A percentile compares a stretch with the other conserved stretches of the same genome.
Evolutionary conservation across 1,139 yeast species (phyloP).

Genomic region (Fermentozyma sake): DNA sequence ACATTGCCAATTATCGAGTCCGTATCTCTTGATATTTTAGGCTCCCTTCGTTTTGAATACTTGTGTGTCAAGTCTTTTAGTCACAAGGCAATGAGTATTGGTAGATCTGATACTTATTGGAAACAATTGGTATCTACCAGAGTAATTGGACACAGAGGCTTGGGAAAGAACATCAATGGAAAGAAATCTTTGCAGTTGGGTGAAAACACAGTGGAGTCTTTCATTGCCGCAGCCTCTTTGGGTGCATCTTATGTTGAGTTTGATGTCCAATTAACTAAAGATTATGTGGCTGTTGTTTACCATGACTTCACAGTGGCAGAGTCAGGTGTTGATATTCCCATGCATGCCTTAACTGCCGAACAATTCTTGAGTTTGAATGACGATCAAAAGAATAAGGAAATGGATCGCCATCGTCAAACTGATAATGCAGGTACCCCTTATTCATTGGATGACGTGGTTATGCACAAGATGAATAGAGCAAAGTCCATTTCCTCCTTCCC

Average conservation of each 20-base stretch:
- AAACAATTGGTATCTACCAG: slow-evolving; percentile 82
- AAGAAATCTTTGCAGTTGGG: slow-evolving; percentile 85
- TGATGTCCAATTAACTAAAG: slow-evolving; percentile 96
- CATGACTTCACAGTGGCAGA: slow-evolving; percentile 96
- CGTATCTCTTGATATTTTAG: slow-evolving; percentile 69
- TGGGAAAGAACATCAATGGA: slow-evolving; percentile 76
- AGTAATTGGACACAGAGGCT: slow-evolving; percentile 94
- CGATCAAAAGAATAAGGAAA: slow-evolving; percentile 8
- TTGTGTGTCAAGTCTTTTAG: slow-evolving; percentile 67
- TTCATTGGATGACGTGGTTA: slow-evolving; percentile 37
- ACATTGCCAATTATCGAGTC: slow-evolving; percentile 79
- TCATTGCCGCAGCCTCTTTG: slow-evolving; percentile 92
- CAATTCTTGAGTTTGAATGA: slow-evolving; percentile 73
- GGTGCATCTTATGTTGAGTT: slow-evolving; percentile 94
- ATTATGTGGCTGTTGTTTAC: slow-evolving; percentile 85
- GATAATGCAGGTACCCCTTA: slow-evolving; percentile 10
- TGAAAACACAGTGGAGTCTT: slow-evolving; percentile 92
- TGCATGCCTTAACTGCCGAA: slow-evolving; percentile 87
- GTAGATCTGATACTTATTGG: slow-evolving; percentile 85
- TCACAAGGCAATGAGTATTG: slow-evolving; percentile 67
- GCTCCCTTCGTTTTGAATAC: slow-evolving; percentile 72
- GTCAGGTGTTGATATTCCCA: slow-evolving; percentile 93
- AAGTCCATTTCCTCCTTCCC: slow-evolving; percentile 39
- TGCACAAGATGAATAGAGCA: slow-evolving; percentile 33
- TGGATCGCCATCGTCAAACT: slow-evolving; percentile 7